phyloP scores from a whole-genome alignment of 805 yeast species.

The Jamesozyma rosinii region DNA sequence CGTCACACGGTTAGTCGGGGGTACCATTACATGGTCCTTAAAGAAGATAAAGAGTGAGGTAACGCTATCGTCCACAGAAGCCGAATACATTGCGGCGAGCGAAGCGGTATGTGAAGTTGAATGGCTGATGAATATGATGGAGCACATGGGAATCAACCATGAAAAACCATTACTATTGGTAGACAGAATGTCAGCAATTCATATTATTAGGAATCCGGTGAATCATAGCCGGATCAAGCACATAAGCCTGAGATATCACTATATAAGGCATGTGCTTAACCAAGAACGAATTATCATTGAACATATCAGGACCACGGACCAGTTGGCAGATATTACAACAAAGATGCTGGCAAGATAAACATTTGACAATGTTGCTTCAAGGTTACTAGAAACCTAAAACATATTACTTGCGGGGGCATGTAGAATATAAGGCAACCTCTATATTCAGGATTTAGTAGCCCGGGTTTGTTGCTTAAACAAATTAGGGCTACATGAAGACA shows the following conservation, averaged over 20 bases:
- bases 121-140: slow-evolving; percentile 1
- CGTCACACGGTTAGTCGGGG: slow-evolving; percentile 3
- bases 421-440: too few relatives aligned
- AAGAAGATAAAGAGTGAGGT: slow-evolving; percentile 3
- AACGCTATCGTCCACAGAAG: neutral
- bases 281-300: neutral
- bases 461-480: too few relatives aligned
- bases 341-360: neutral
- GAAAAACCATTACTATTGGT: neutral
- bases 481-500: too few relatives aligned
- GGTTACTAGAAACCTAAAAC: neutral
- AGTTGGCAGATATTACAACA: neutral
- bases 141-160: neutral
- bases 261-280: neutral
- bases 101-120: slow-evolving; percentile 2
- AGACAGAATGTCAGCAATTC: neutral
- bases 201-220: neutral
- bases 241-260: neutral
- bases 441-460: too few relatives aligned
- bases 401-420: neutral
- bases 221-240: neutral
- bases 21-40: slow-evolving; percentile 6
- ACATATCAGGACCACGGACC: neutral
- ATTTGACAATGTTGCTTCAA: neutral
- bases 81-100: slow-evolving; percentile 4